Conservation (phyloP, 768 basidiomycete genomes). For the Guyanaporus albipodus region DNA sequence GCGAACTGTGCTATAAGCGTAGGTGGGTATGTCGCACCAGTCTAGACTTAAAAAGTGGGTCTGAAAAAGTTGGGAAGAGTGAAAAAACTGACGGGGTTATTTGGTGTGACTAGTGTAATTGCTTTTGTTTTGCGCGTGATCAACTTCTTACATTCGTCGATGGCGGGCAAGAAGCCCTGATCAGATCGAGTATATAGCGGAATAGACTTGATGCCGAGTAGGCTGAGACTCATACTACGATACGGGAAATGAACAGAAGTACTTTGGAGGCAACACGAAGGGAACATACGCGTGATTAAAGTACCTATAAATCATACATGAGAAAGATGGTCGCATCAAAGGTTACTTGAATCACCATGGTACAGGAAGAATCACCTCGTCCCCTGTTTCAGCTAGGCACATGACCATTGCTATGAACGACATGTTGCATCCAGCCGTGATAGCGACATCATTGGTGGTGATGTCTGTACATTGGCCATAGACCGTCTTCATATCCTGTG, state of each 20-base stretch:
- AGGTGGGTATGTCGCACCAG: slow-evolving; percentile 66
- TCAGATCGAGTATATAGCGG: slow-evolving; percentile 48
- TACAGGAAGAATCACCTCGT: slow-evolving; percentile 67
- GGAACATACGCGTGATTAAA: slow-evolving; percentile 55
- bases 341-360: slow-evolving; percentile 49
- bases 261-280: not conserved
- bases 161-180: slow-evolving; percentile 59
- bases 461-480: slow-evolving; percentile 55
- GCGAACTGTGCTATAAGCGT: slow-evolving; percentile 56
- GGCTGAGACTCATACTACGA: slow-evolving; percentile 61
- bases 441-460: slow-evolving; percentile 51
- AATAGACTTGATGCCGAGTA: slow-evolving; percentile 58
- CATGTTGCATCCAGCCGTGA: slow-evolving; percentile 72
- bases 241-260: not conserved
- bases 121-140: slow-evolving; percentile 60
- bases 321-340: not conserved
- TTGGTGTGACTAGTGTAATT: slow-evolving; percentile 73
- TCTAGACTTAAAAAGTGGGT: slow-evolving; percentile 34
- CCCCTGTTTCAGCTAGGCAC: slow-evolving; percentile 63
- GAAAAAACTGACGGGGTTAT: slow-evolving; percentile 55
- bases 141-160: slow-evolving; percentile 43
- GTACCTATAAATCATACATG: slow-evolving; percentile 41
- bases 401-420: slow-evolving; percentile 62
- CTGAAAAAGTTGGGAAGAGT: too few relatives aligned
- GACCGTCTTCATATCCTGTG: slow-evolving; percentile 54